Evolutionary conservation across 2,329 filamentous ascomycete genomes (phyloP).

Genomic region (Epichloe sylvatica): DNA sequence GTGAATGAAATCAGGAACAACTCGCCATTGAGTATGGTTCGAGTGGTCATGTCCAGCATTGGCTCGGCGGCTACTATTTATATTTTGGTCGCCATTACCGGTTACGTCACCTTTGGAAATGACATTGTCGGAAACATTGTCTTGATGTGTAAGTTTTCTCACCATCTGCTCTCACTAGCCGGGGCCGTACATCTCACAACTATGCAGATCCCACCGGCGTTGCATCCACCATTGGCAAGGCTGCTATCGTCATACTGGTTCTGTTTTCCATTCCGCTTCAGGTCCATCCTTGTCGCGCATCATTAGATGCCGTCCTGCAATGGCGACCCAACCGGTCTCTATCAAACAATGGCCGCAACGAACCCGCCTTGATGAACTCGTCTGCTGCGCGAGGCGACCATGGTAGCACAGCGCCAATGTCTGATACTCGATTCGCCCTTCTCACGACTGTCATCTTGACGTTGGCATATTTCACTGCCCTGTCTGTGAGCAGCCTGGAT

Average conservation of each 20-base stretch:
- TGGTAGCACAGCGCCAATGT: constrained; percentile 50
- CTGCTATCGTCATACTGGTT: constrained; percentile 88
- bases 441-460: constrained; percentile 80
- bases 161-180: not conserved
- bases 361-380: constrained; percentile 28
- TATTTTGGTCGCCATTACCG: constrained; percentile 81
- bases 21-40: constrained; percentile 57
- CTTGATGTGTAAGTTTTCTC: constrained; percentile 56
- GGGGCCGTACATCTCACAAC: constrained; percentile 9
- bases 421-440: constrained; percentile 74
- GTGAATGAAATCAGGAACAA: constrained; percentile 87
- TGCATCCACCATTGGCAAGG: constrained; percentile 81
- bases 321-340: constrained; percentile 57
- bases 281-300: constrained; percentile 91
- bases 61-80: constrained; percentile 81
- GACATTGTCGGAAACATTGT: constrained; percentile 86
- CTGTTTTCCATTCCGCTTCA: constrained; percentile 95
- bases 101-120: constrained; percentile 90
- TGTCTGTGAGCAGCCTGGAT: constrained; percentile 81
- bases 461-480: constrained; percentile 71
- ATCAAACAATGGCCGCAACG: constrained; percentile 22
- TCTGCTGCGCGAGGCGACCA: constrained; percentile 33
- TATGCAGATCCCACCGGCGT: constrained; percentile 31
- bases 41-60: constrained; percentile 71
- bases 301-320: constrained; percentile 80